phyloP scores from a whole-genome alignment of 2,329 filamentous ascomycete species.

The Nannizziopsis barbatae region DNA sequence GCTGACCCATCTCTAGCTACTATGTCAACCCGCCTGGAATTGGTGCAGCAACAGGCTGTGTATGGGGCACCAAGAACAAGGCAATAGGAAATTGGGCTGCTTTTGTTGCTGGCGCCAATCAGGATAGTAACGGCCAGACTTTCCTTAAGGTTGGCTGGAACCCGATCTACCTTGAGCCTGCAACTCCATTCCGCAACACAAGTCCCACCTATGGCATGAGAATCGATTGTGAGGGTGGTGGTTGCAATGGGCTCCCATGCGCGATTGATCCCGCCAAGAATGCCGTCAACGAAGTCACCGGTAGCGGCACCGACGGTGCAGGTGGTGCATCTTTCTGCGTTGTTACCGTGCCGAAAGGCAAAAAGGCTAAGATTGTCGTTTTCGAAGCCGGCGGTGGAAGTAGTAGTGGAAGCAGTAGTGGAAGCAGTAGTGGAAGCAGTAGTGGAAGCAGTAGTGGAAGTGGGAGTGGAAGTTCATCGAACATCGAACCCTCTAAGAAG shows the following conservation, averaged over 20 bases:
- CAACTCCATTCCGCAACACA: constrained; percentile 43
- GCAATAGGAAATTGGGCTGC: constrained; percentile 65
- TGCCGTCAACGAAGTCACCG: constrained; percentile 48
- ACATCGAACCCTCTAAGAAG: background rate
- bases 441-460: background rate
- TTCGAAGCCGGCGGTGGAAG: constrained; percentile 35
- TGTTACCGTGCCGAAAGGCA: constrained; percentile 59
- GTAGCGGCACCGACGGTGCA: constrained; percentile 49
- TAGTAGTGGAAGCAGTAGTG: constrained; percentile 21
- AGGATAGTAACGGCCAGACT: constrained; percentile 51
- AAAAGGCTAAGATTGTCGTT: constrained; percentile 56
- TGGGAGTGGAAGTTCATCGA: background rate
- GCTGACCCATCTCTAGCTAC: constrained; percentile 41
- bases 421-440: too few species aligned
- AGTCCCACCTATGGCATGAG: constrained; percentile 57
- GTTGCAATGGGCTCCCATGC: constrained; percentile 65
- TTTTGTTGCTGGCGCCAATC: constrained; percentile 67
- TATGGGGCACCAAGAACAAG: constrained; percentile 56
- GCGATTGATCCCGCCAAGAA: constrained; percentile 52
- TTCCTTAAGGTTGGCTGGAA: constrained; percentile 70
- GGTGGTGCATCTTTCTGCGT: constrained; percentile 63
- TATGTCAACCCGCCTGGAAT: constrained; percentile 69
- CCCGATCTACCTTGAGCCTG: constrained; percentile 53
- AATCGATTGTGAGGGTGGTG: constrained; percentile 55
- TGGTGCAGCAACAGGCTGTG: constrained; percentile 48